These are phyloP conservation scores for Citrus inodora DNA, from an alignment of 345 rosid genomes.

Conservation along the genomic window DNA sequence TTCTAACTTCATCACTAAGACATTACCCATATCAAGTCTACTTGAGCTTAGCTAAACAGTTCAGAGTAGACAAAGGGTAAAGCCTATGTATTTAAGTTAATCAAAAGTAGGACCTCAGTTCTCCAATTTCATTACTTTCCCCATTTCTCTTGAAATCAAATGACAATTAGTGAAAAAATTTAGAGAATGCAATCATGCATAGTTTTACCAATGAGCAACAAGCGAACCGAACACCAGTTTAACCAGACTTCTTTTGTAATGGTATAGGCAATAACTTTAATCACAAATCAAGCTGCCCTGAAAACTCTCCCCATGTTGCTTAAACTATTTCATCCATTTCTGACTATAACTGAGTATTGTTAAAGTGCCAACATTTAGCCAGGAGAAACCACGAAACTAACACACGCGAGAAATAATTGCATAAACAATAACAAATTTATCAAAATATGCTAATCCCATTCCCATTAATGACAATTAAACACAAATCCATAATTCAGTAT, in stretches of 20 bases:
- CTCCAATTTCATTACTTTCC: neutral
- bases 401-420: neutral
- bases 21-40: neutral
- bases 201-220: neutral
- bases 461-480: constrained; percentile 9
- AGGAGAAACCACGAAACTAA: neutral
- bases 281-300: neutral
- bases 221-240: neutral
- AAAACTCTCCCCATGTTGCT: neutral
- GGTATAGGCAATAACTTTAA: neutral
- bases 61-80: neutral
- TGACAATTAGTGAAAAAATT: neutral
- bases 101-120: neutral
- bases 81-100: neutral
- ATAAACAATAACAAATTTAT: neutral
- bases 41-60: neutral
- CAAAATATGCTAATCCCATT: constrained; percentile 6
- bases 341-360: neutral
- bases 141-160: neutral
- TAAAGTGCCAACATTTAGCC: neutral
- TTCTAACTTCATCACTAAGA: neutral
- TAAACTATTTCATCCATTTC: neutral
- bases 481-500: neutral
- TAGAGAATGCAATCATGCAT: neutral
- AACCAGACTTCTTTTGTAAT: neutral